Evolutionary conservation across 176 grass and related monocot genomes (phyloP).

Genomic region (Bothriochloa decipiens): DNA sequence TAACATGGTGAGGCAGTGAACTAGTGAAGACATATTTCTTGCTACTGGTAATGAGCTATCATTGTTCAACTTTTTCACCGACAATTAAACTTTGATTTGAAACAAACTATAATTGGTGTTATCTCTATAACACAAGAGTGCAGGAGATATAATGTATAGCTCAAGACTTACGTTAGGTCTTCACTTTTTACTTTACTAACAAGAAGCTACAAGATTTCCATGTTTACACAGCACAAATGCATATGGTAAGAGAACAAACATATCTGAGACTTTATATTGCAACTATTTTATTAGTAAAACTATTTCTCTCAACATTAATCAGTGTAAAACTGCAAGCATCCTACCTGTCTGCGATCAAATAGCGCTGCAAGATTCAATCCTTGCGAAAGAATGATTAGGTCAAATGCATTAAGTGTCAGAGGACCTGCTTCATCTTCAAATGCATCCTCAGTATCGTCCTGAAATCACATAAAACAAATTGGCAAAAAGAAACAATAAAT

Average conservation of each 20-base stretch:
- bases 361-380: constrained; percentile 87
- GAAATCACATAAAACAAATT: constrained; percentile 46
- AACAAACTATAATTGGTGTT: constrained; percentile 14
- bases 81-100: constrained; percentile 10
- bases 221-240: constrained; percentile 17
- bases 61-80: neutral
- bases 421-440: constrained; percentile 74
- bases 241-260: constrained; percentile 29
- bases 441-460: constrained; percentile 60
- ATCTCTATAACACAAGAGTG: neutral
- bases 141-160: constrained; percentile 11
- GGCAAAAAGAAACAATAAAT: constrained; percentile 9
- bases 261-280: neutral
- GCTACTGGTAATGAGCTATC: constrained; percentile 11
- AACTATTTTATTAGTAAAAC: constrained; percentile 14
- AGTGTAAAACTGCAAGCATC: constrained; percentile 21
- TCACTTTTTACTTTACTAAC: constrained; percentile 30
- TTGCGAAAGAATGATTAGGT: constrained; percentile 91
- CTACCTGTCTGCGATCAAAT: constrained; percentile 89
- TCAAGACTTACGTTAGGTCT: neutral
- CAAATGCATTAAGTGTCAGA: constrained; percentile 95
- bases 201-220: neutral
- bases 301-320: neutral
- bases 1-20: neutral
- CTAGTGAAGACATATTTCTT: constrained; percentile 12